These are phyloP conservation scores for Fonsecaea pedrosoi DNA, from an alignment of 2,329 filamentous ascomycete species.

Conservation along the genomic window DNA sequence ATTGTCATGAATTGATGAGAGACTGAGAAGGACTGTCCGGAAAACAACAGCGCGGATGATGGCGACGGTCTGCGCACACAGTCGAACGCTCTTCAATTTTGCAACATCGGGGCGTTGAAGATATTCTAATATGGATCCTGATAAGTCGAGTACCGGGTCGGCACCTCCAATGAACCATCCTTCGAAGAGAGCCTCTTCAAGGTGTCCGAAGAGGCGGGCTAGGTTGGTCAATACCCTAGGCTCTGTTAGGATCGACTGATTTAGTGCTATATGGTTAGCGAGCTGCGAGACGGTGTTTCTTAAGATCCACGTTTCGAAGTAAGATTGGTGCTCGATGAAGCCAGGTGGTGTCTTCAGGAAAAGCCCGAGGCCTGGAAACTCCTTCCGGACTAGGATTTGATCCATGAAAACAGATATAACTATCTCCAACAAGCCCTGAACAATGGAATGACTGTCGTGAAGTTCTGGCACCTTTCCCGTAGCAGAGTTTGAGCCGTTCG, in stretches of 20 bases:
- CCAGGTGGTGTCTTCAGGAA: constrained; percentile 89
- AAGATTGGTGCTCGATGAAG: constrained; percentile 92
- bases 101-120: constrained; percentile 84
- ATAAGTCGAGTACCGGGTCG: constrained; percentile 81
- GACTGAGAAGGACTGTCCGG: constrained; percentile 75
- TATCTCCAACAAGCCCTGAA: constrained; percentile 78
- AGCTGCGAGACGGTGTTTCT: constrained; percentile 75
- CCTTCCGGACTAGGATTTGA: constrained; percentile 82
- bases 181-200: constrained; percentile 90
- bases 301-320: constrained; percentile 90
- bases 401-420: constrained; percentile 82
- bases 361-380: constrained; percentile 85
- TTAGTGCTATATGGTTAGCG: constrained; percentile 71
- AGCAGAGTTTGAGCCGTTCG: constrained; percentile 62
- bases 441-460: constrained; percentile 70
- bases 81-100: constrained; percentile 81
- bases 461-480: constrained; percentile 52
- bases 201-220: constrained; percentile 77
- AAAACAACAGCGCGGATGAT: constrained; percentile 79
- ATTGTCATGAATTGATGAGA: constrained; percentile 80
- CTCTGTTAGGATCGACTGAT: constrained; percentile 76
- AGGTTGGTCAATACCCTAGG: constrained; percentile 86
- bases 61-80: constrained; percentile 83
- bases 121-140: constrained; percentile 84
- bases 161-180: constrained; percentile 95